Base-by-base conservation (phyloP, 1,284 basidiomycete genomes). In the Coniferiporia sulphurascens region DNA sequence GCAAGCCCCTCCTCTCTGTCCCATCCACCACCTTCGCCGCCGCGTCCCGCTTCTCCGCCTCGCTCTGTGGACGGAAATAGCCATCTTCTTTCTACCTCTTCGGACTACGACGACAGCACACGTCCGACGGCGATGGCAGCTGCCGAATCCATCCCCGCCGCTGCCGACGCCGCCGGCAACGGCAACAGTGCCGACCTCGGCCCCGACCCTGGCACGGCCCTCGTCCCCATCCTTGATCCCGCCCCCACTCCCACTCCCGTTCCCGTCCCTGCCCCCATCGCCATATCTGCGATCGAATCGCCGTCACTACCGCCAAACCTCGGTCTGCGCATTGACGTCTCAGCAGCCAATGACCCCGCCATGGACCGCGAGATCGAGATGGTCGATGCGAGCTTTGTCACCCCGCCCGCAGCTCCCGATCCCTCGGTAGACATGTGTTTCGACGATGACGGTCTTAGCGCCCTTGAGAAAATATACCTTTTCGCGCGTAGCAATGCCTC, bases 381-480 rank as follows among this genome's bases (percentile, higher is more conserved):
- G 51, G 64, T 70, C n/a, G 54, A 61, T n/a, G 53, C 57, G 2
- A 55, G 53, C 43, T 49, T 43, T 10, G 44, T 41, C 10, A 35
- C 45, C n/a, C 35, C 53, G 17, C 56, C 38, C 4, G 51, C 50
- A 8, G 38, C 44, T 9, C 52, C 50, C 12, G 59, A 63, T 38
- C 52, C 49, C 43, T 69, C 76, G 41, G 63, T 79, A 52, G 83
- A 85, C 68, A 72, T 84, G 43, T 75, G 75, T 22, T 73, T 89
- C 65, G 86, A 89, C 59, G 84, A 87, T 61, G 90, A 95, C 67
- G 83, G 85, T 58, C 81, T 96, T 57, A 91, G 77, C 69, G 82
- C 89, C 17, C 83, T 97, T 35, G 95, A 99, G 75, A 89, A 91
- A 68, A 97, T 98, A 65, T 98, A 97, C 74, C 81, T 98, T 32